Evolutionary conservation across 495 filamentous ascomycete species (phyloP), one percentile per base, ranked within the genome.

Genomic region (Aspergillus baeticus): DNA sequence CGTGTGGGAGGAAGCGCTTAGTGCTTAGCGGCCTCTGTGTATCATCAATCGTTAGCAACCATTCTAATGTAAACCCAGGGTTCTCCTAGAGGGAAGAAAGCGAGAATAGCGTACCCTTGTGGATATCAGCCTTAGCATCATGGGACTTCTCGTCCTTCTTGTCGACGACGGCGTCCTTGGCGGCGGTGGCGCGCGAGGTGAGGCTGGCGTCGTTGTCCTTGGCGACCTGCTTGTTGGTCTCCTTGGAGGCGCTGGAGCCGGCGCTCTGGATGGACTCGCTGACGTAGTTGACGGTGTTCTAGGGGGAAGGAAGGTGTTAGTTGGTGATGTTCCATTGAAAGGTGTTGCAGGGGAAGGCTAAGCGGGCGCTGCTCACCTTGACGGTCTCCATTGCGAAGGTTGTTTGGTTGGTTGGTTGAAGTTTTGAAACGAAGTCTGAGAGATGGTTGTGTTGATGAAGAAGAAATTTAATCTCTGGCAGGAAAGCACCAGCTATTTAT

Each of bases 81-180:
- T 35, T 3, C 11, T 5, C 17, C 13, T 38, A 3, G 5, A 3
- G 36, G 11, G n/a, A n/a, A n/a, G n/a, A n/a, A n/a, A n/a, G 13
- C 36, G 17, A 38, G 36, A 42, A 11, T 5, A 18, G 15, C 44
- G 0, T 17, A 47, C 44, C 44, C 44, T 34, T 47, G 44, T 47
- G 44, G 26, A 47, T 26, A 47, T 47, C 44, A 6, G 44, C 44
- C 44, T 47, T 47, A n/a, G 44, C 22, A 18, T 47, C 44, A 26
- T 47, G 44, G 22, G 44, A 47, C 44, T 47, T 47, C 44, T 47
- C 44, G 22, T 47, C 44, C 44, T 47, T 47, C 44, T 47, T 47
- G 44, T 47, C 44, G 29, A 47, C 44, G 15, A 35, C n/a, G n/a
- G 44, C 44, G 44, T 47, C 44, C 44, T 47, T 47, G 29, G 44